Evolutionary conservation across 352 stramenopile species (phyloP), one percentile per base, ranked within the genome.

Genomic region (Phytopythium montanum): DNA sequence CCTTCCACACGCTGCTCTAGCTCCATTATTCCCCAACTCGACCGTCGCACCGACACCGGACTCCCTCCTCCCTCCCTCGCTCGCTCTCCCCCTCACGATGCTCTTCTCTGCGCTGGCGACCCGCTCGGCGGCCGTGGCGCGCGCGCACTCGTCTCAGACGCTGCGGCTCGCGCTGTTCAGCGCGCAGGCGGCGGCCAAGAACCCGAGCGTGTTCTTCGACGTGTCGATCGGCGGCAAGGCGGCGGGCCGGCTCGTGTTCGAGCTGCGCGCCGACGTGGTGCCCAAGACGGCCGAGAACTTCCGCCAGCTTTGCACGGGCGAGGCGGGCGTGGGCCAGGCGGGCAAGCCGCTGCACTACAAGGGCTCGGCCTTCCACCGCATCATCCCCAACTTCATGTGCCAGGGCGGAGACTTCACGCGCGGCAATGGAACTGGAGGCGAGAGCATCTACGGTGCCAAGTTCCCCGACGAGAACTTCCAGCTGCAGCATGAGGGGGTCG

Each of bases 221-320:
- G 89, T 99, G 29, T 87, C 94, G 50, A 97, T 99, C 68, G 94
- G 88, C 61, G 96, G 90, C 39, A 64, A 97, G 72, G 52, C 84
- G 16, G 80, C 75, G 5, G 90, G 91, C 4, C 83, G 92, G 42
- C 85, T 97, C 34, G 74, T 91, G 1, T 95, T 97, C 55, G 79
- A 96, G 72, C 71, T 99, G 46, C 98, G 95, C 76, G 88, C 87
- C 12, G 94, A 99, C 65, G 90, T 98, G 28, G 96, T 96, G 54
- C 97, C 97, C 21, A 99, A 99, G 73, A 99, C 98, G 31, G 97
- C 96, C 36, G 96, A 99, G 69, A 99, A 99, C 77, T 99, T 99
- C 74, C 78, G 92, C 38, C 78, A 88, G 61, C 76, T 99, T 14
- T 99, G 96, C 87, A 99, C 96, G 48, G 97, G 96, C 60, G 97